Percentiles rank a stretch among this genome's conserved stretches.
phyloP scores from a whole-genome alignment of 1,284 basidiomycete species.

The Singerocomus inundabilis region DNA sequence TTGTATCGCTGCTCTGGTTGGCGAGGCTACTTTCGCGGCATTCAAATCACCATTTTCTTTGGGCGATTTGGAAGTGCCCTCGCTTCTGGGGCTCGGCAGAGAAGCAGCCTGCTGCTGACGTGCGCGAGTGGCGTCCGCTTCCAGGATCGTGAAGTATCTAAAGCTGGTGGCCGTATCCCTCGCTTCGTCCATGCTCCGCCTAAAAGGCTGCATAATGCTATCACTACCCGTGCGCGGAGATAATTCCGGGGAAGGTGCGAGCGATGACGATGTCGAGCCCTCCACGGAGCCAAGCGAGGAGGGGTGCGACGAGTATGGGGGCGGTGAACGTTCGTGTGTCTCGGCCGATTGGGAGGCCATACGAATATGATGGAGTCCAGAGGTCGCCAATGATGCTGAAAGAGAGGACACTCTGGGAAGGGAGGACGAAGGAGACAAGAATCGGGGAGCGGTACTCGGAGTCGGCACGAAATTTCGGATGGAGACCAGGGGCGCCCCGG shows the following conservation, averaged over 20 bases:
- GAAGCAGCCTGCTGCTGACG: conserved; percentile 26
- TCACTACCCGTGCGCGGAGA: conserved; percentile 34
- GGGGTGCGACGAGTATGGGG: conserved; percentile 34
- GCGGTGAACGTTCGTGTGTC: conserved; percentile 26
- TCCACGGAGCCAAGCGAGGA: conserved; percentile 31
- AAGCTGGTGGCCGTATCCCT: conserved; percentile 69
- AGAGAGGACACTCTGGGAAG: conserved; percentile 55
- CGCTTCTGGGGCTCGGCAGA: conserved; percentile 13
- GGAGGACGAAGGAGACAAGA: conserved; percentile 35
- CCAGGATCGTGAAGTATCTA: conserved; percentile 59
- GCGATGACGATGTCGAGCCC: conserved; percentile 33
- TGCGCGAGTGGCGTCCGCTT: conserved; percentile 50
- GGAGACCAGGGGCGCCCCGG: conserved; percentile 29
- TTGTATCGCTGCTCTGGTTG: conserved; percentile 12
- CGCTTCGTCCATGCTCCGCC: conserved; percentile 57
- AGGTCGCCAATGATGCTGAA: conserved; percentile 64
- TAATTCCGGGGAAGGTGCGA: conserved; percentile 33
- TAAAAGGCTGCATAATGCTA: conserved; percentile 43
- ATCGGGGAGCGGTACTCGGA: conserved; percentile 37
- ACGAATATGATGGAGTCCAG: conserved; percentile 54
- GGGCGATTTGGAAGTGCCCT: conserved; percentile 13
- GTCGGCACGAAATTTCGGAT: conserved; percentile 58
- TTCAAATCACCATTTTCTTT: conserved; percentile 14
- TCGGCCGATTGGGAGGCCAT: conserved; percentile 14
- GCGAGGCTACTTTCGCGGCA: conserved; percentile 10